These are phyloP conservation scores for Staphylotrichum tortipilum DNA, from an alignment of 495 filamentous ascomycete species.

Conservation along the genomic window DNA sequence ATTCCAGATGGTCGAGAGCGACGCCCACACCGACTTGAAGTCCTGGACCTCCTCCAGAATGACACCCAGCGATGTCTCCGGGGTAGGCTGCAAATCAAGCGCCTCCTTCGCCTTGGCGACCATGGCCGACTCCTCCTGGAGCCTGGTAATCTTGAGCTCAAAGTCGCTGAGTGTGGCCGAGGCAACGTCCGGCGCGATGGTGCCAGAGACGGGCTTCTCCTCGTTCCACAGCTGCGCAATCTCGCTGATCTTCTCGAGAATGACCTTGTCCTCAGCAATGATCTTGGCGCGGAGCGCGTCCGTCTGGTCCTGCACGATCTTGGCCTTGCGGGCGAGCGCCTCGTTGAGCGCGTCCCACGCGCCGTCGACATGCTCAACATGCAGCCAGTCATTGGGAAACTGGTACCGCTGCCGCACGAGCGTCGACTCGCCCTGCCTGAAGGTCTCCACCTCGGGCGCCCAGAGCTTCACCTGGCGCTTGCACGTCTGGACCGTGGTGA, in stretches of 20 bases:
- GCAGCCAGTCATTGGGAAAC: constrained; percentile 86
- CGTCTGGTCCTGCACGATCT: constrained; percentile 90
- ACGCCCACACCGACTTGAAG: constrained; percentile 96
- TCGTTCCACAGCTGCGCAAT: constrained; percentile 81
- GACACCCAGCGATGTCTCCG: constrained; percentile 65
- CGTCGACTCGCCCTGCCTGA: constrained; percentile 88
- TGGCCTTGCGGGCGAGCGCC: constrained; percentile 76
- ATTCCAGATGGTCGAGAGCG: constrained; percentile 91
- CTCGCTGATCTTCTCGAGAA: constrained; percentile 76
- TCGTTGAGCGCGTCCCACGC: constrained; percentile 91
- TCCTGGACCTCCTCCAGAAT: constrained; percentile 96
- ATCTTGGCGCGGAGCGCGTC: constrained; percentile 96
- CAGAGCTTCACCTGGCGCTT: constrained; percentile 86
- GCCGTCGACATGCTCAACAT: constrained; percentile 85
- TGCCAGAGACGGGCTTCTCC: constrained; percentile 93
- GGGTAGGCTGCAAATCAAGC: constrained; percentile 71
- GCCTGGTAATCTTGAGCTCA: constrained; percentile 66
- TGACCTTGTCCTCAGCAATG: constrained; percentile 81
- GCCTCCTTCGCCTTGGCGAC: constrained; percentile 95
- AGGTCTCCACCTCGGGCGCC: constrained; percentile 91
- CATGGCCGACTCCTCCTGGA: constrained; percentile 84
- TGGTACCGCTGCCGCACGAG: constrained; percentile 84
- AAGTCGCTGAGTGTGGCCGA: constrained; percentile 71
- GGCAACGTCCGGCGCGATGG: constrained; percentile 78
- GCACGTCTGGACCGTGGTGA: constrained; percentile 92